Evolutionary conservation across 108 stramenopile species (phyloP).

Genomic region (Skeletonema tropicum): DNA sequence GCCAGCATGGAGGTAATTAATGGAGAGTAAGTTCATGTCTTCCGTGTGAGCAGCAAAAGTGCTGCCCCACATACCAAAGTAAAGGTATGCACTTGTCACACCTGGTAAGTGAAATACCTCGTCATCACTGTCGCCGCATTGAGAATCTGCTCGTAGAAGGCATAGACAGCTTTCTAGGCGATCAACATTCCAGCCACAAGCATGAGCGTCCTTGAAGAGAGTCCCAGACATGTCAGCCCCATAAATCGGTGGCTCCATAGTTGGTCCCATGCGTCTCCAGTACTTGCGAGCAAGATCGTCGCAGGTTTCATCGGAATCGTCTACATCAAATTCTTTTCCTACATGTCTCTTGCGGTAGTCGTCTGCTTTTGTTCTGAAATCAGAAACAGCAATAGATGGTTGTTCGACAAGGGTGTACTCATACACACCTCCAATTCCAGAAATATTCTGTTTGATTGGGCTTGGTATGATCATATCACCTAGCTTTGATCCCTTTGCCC

Average conservation of each 20-base stretch:
- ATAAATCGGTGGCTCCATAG: slow-evolving; percentile 88
- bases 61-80: slow-evolving; percentile 91
- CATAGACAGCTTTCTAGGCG: slow-evolving; percentile 58
- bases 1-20: slow-evolving; percentile 98
- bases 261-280: slow-evolving; percentile 93
- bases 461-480: slow-evolving; percentile 71
- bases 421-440: slow-evolving; percentile 88
- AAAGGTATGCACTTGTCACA: slow-evolving; percentile 88
- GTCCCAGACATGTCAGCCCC: slow-evolving; percentile 96
- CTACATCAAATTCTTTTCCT: slow-evolving; percentile 46
- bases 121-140: slow-evolving; percentile 37
- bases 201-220: slow-evolving; percentile 80
- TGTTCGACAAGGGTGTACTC: slow-evolving; percentile 81
- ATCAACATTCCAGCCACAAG: slow-evolving; percentile 90
- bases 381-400: slow-evolving; percentile 56
- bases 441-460: slow-evolving; percentile 78
- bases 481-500: slow-evolving; percentile 75
- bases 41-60: slow-evolving; percentile 95
- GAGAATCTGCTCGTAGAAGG: slow-evolving; percentile 48
- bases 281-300: slow-evolving; percentile 85
- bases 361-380: slow-evolving; percentile 81
- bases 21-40: slow-evolving; percentile 97
- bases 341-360: slow-evolving; percentile 72
- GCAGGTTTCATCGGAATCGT: slow-evolving; percentile 51
- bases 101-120: slow-evolving; percentile 75